Conservation (phyloP, 2,329 filamentous ascomycete genomes). For the Ceratocystis cubensis region DNA sequence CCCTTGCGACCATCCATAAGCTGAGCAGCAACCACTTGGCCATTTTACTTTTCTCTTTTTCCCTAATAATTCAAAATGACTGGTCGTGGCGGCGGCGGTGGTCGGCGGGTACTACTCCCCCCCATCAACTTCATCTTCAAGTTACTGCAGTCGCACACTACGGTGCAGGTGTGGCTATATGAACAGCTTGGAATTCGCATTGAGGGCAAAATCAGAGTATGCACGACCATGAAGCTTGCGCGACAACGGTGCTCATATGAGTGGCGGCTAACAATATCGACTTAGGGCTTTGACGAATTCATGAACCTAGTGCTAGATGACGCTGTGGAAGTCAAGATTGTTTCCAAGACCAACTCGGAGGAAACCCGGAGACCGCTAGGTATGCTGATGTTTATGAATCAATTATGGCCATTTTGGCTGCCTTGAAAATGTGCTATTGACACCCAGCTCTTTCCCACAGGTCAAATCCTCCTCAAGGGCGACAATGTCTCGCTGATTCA, state of each 20-base stretch:
- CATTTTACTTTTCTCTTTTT: not conserved
- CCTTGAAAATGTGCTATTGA: constrained; percentile 8
- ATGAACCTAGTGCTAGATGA: constrained; percentile 98
- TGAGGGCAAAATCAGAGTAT: constrained; percentile 86
- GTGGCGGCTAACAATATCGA: constrained; percentile 22
- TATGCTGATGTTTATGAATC: constrained; percentile 32
- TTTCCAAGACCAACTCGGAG: constrained; percentile 63
- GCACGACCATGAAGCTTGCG: constrained; percentile 50
- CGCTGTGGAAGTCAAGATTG: constrained; percentile 77
- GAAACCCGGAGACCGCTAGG: constrained; percentile 70
- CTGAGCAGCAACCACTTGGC: not conserved
- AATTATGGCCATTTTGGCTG: not conserved
- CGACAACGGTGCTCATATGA: constrained; percentile 27
- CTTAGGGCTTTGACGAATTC: constrained; percentile 92
- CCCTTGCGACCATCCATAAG: not conserved
- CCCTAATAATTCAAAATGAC: constrained; percentile 35
- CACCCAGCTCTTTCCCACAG: constrained; percentile 34
- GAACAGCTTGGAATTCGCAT: constrained; percentile 91
- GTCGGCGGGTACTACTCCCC: constrained; percentile 44
- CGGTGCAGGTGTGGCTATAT: constrained; percentile 90
- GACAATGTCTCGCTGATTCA: constrained; percentile 81
- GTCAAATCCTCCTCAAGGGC: constrained; percentile 75
- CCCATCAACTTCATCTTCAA: constrained; percentile 53
- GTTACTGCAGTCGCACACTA: constrained; percentile 67
- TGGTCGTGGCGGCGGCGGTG: constrained; percentile 47